Evolutionary conservation across 768 basidiomycete species (phyloP), one percentile per base, ranked within the genome.

Genomic region (Candolleomyces eurysporus): DNA sequence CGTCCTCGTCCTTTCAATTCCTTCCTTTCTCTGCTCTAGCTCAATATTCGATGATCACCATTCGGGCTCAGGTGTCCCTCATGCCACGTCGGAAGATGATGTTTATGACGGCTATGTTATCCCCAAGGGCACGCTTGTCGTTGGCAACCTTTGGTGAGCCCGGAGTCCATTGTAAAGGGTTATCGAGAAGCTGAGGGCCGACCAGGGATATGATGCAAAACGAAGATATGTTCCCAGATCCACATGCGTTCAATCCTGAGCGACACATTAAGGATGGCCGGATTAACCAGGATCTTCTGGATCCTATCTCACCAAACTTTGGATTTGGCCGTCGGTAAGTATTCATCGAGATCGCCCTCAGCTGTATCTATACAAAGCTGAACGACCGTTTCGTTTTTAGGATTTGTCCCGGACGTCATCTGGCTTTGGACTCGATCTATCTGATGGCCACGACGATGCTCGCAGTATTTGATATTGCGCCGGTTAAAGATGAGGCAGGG

Each of bases 271-370:
- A 66, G 45, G 63, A 64, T 31, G 64, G 63, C 5, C 61, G 69
- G 43, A 63, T 67, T 31, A 64, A 72, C 48, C 60, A 64, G 0
- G 50, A 67, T 45, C 63, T 67, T 13, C 64, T 67, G 40, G 64
- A 72, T 55, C 73, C 75, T 3, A 65, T 62, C 22, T 49, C 61
- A 14, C 68, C 70, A 22, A 68, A 66, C 32, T 77, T 75, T 60
- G 73, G 76, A 17, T 75, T 69, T 64, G 76, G 76, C 17, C 48
- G 55, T 45, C 57, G 70, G 55, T 48, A 10, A 50, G 60, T 63
- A 13, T 6, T 13, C 40, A 42, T n/a, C 8, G 26, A 26, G n/a
- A 43, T 57, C n/a, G 7, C 46, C 6, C 2, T 26, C 26, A 26
- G 2, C 26, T 26, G 26, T 26, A 26, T 26, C 26, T 26, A 4